Conservation (phyloP, 2,329 filamentous ascomycete genomes). For the Leptographium galeiforme region DNA sequence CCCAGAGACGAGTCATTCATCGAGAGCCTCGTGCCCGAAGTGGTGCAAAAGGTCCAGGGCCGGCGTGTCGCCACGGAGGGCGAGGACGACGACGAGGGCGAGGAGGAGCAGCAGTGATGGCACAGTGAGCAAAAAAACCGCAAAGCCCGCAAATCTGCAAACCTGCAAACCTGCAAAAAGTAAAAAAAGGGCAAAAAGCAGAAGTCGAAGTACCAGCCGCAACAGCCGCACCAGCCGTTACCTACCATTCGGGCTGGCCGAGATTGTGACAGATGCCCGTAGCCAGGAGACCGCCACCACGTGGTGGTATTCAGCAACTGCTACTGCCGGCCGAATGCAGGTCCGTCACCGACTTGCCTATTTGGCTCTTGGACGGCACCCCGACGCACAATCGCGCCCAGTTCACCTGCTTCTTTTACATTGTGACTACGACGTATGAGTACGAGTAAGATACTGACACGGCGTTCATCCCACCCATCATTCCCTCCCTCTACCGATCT, state of each 20-base stretch:
- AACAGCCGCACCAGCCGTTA: no score
- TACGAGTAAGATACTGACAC: background rate
- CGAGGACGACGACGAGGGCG: conserved; percentile 50
- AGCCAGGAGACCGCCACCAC: background rate
- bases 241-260: no score
- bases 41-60: conserved; percentile 64
- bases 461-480: background rate
- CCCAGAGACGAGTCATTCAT: conserved; percentile 58
- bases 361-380: background rate
- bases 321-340: background rate
- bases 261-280: background rate
- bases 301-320: background rate
- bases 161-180: no score
- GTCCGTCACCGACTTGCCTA: background rate
- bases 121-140: no score
- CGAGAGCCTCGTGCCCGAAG: conserved; percentile 65
- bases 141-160: no score
- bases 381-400: background rate
- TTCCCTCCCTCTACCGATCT: background rate
- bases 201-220: no score
- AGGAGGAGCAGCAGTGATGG: background rate
- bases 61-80: conserved; percentile 57
- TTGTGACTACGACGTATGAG: background rate
- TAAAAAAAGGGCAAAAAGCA: no score
- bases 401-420: background rate